Evolutionary conservation across 169 alveolate species (phyloP).

Genomic region (Besnoitia besnoiti): DNA sequence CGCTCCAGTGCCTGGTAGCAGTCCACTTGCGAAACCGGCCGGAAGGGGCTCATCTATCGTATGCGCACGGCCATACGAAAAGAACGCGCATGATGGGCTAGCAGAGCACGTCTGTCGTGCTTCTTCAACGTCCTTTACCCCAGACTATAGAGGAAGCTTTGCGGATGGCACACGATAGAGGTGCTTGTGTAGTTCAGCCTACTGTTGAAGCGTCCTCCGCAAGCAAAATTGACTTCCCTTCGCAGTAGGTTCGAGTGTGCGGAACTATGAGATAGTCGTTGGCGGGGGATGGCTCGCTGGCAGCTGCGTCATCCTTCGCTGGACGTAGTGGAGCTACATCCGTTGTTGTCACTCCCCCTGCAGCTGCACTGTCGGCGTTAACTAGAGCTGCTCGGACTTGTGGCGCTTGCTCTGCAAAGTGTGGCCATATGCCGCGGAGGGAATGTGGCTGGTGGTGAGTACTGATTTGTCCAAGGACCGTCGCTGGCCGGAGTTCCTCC

Average conservation of each 20-base stretch:
- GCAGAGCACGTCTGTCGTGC: conserved; percentile 18
- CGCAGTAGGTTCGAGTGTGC: conserved; percentile 41
- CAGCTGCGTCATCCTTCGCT: neutral
- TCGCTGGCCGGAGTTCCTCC: neutral
- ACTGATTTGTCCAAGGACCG: neutral
- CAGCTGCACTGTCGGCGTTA: neutral
- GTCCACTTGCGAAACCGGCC: neutral
- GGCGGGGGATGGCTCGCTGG: neutral
- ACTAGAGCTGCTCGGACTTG: neutral
- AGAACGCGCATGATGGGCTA: neutral
- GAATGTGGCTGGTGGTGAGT: neutral
- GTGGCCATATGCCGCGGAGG: neutral
- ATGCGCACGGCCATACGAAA: conserved; percentile 27
- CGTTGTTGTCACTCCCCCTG: neutral
- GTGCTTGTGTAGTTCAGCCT: neutral
- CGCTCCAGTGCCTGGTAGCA: conserved; percentile 37
- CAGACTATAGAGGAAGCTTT: neutral
- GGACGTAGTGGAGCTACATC: neutral
- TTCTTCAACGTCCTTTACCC: neutral
- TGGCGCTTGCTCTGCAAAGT: neutral
- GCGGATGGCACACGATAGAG: neutral
- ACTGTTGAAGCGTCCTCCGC: conserved; percentile 23
- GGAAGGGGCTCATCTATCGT: conserved; percentile 29
- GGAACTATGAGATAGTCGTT: conserved; percentile 17
- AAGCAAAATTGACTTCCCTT: neutral